Evolutionary conservation across 441 rosid species (phyloP), one percentile per base, ranked within the genome.

Genomic region (Syzygium malaccense): DNA sequence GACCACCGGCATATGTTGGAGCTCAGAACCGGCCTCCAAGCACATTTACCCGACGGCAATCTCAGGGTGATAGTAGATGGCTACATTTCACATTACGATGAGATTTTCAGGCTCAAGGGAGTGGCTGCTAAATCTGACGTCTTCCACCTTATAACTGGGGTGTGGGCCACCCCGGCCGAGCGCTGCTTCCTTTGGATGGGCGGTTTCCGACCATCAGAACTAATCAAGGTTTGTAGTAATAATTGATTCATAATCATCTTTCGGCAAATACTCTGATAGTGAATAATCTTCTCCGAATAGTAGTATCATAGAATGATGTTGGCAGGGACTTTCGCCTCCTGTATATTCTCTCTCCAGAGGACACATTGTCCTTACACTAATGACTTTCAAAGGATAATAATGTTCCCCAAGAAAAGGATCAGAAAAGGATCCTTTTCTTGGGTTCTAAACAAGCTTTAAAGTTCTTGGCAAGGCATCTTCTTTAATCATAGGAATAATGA

Each of bases 171-270:
- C 12, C 94, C 95, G 3, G 95, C 95, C 3, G 98, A 95, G 87
- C 98, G 98, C 20, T 95, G 98, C 91, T 95, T 95, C 89, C 94
- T 95, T 30, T 95, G 98, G 98, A 95, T 95, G 93, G 98, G 94
- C 4, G 98, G 98, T 25, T 95, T 95, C 71, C 92, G 95, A n/a
- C 98, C 98, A 25, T 95, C 98, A 9, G 98, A 95, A 37, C 94
- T 95, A 23, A 95, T 95, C 90, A 95, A 95, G 96, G 98, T 95
- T 68, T 30, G 79, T 57, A 51, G 51, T 41, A 41, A 23, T 41
- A 75, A 75, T 23, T 11, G 51, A 75, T 41, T 75, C 51, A n/a
- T 41, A 75, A 41, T 41, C 51, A 37, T 75, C 83, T 75, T 75
- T 23, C 25, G n/a, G 83, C 83, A 41, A 75, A 33, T 68, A 10